Conservation (phyloP, 371 early-diverging fungal species). For the Haplosporangium sp. region DNA sequence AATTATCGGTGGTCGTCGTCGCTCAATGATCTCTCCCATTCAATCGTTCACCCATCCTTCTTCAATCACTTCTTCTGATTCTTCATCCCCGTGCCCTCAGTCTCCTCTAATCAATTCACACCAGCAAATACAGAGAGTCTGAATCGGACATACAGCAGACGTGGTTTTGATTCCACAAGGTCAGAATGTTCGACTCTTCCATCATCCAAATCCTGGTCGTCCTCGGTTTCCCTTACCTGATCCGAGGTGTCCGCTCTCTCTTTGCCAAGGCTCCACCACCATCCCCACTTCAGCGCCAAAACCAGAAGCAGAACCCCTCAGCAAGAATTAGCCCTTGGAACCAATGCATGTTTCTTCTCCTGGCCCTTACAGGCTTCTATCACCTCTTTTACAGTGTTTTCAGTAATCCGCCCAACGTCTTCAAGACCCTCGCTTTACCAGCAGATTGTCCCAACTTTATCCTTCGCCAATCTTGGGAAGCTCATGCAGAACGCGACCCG, state of each 20-base stretch:
- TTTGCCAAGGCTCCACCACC: slow-evolving; percentile 38
- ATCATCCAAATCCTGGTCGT: slow-evolving; percentile 37
- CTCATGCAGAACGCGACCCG: slow-evolving; percentile 14
- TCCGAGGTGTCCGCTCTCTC: slow-evolving; percentile 26
- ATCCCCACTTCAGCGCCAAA: slow-evolving; percentile 32
- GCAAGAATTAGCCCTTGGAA: slow-evolving; percentile 11
- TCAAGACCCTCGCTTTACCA: slow-evolving; percentile 30
- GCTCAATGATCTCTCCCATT: too few relatives aligned
- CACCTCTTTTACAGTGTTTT: slow-evolving; percentile 22
- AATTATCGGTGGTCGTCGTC: too few relatives aligned
- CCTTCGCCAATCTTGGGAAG: slow-evolving; percentile 41
- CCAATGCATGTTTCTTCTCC: slow-evolving; percentile 8
- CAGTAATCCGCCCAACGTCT: slow-evolving; percentile 36
- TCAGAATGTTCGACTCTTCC: slow-evolving; percentile 40
- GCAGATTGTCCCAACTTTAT: slow-evolving; percentile 48
- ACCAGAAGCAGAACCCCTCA: slow-evolving; percentile 7
- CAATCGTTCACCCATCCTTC: too few relatives aligned
- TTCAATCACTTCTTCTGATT: too few relatives aligned
- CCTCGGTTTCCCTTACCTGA: slow-evolving; percentile 36
- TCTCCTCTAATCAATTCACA: background rate
- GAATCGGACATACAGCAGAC: background rate
- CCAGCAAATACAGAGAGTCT: background rate
- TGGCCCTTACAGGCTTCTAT: slow-evolving; percentile 13
- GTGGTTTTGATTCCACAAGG: background rate
- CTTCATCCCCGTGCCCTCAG: background rate